Conservation (phyloP, 2,329 filamentous ascomycete species). For the Nemania bipapillata region DNA sequence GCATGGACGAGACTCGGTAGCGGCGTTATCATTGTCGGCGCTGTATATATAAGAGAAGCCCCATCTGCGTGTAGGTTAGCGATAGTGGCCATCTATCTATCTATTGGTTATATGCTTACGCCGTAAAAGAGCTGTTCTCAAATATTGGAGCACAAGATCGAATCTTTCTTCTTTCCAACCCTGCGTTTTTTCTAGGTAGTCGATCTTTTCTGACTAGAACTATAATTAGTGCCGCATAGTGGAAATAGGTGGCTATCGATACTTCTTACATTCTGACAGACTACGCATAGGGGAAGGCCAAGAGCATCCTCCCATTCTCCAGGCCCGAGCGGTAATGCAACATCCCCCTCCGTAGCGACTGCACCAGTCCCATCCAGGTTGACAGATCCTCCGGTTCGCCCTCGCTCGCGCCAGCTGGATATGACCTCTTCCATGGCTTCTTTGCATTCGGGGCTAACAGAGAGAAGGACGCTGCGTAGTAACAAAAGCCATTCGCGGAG, state of each 20-base stretch:
- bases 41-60: slow-evolving; percentile 85
- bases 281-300: slow-evolving; percentile 86
- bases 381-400: slow-evolving; percentile 70
- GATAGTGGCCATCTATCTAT: background rate
- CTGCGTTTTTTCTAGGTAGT: slow-evolving; percentile 86
- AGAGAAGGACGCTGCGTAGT: slow-evolving; percentile 78
- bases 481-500: slow-evolving; percentile 89
- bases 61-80: slow-evolving; percentile 66
- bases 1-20: slow-evolving; percentile 85
- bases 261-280: slow-evolving; percentile 86
- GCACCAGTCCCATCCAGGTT: slow-evolving; percentile 71
- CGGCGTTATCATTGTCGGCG: slow-evolving; percentile 78
- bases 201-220: slow-evolving; percentile 82
- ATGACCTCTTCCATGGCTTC: slow-evolving; percentile 89
- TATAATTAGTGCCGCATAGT: slow-evolving; percentile 35
- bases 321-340: slow-evolving; percentile 80
- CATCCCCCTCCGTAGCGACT: slow-evolving; percentile 72
- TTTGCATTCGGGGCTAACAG: slow-evolving; percentile 79
- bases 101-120: slow-evolving; percentile 62
- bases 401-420: slow-evolving; percentile 79
- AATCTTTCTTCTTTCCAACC: slow-evolving; percentile 97
- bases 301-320: slow-evolving; percentile 94
- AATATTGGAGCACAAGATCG: slow-evolving; percentile 91
- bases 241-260: slow-evolving; percentile 27
- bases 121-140: slow-evolving; percentile 88